Evolutionary conservation across 805 yeast genomes (phyloP).

Genomic region (Candida oleophila): DNA sequence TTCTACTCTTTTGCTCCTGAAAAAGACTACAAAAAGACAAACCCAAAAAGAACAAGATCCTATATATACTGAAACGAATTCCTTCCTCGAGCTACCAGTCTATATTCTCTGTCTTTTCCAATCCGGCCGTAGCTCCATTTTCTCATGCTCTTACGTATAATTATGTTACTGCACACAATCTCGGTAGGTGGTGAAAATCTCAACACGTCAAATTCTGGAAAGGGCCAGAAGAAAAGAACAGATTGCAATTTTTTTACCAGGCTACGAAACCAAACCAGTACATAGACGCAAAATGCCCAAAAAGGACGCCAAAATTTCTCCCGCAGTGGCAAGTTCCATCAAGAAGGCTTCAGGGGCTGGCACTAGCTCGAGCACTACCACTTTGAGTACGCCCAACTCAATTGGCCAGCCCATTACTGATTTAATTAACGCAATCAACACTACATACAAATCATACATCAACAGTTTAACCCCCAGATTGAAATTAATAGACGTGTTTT

Average conservation of each 20-base stretch:
- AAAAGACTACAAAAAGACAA: too few species aligned
- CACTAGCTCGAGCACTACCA: slow-evolving; percentile 15
- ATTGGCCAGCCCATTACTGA: slow-evolving; percentile 17
- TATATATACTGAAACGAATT: too few species aligned
- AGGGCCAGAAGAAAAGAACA: background rate
- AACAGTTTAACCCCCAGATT: slow-evolving; percentile 44
- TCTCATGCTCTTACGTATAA: too few species aligned
- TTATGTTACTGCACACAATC: too few species aligned
- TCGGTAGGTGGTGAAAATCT: too few species aligned
- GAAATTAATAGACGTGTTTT: slow-evolving; percentile 73
- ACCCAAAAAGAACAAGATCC: too few species aligned
- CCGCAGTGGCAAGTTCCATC: background rate
- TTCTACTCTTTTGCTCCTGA: too few species aligned
- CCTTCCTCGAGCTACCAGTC: too few species aligned
- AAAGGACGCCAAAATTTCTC: slow-evolving; percentile 28
- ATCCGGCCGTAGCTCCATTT: too few species aligned
- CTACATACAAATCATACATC: slow-evolving; percentile 35
- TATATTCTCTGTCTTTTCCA: too few species aligned
- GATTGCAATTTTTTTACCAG: too few species aligned
- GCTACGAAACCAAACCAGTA: background rate
- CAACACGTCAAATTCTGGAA: background rate
- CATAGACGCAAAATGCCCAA: slow-evolving; percentile 28
- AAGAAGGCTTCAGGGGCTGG: slow-evolving; percentile 9
- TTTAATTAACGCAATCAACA: slow-evolving; percentile 26
- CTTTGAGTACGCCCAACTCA: slow-evolving; percentile 3